Evolutionary conservation across 2,329 filamentous ascomycete genomes (phyloP), one percentile per base, ranked within the genome.

Genomic region (Pyrenochaeta sp.): DNA sequence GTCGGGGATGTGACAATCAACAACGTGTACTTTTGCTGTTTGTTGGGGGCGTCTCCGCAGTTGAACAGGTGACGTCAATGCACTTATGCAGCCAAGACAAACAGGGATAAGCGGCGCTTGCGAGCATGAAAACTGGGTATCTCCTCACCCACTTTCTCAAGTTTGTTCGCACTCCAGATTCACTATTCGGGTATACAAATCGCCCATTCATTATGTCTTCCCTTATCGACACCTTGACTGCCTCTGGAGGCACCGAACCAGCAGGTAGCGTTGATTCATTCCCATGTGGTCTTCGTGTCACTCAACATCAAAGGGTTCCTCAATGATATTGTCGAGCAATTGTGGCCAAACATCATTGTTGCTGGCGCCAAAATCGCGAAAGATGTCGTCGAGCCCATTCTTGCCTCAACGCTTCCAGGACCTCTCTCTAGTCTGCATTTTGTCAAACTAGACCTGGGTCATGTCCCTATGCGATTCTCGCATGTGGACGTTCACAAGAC

Each of bases 311-410:
- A 15, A 69, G 78, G 72, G 46, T 82, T 82, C 58, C 73, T 82
- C 45, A 82, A 82, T 59, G 79, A 82, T 53, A 77, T 82, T 29
- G 71, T 82, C 32, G 73, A 62, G 12, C 78, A 80, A 49, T 64
- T 82, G 63, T 82, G 80, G 80, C 80, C 80, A 31, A 81, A 82
- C 60, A 80, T 82, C 67, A 75, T 73, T 37, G 72, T 79, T 4
- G 79, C 77, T 17, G 78, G 74, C 35, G 68, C 73, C 62, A 70
- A 72, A 40, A 81, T 81, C 71, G 68, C 75, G 36, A 82, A 81
- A 56, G 75, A 80, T 4, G 78, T 78, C 15, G 79, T 79, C 27
- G 79, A 82, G 59, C 80, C 80, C 31, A 81, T 82, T 62, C 76
- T 82, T 33, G 76, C 75, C 1, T 72, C 74, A 4, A 81, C 78